Conservation (phyloP, 1,284 basidiomycete species). For the Trichosporon sp. region DNA sequence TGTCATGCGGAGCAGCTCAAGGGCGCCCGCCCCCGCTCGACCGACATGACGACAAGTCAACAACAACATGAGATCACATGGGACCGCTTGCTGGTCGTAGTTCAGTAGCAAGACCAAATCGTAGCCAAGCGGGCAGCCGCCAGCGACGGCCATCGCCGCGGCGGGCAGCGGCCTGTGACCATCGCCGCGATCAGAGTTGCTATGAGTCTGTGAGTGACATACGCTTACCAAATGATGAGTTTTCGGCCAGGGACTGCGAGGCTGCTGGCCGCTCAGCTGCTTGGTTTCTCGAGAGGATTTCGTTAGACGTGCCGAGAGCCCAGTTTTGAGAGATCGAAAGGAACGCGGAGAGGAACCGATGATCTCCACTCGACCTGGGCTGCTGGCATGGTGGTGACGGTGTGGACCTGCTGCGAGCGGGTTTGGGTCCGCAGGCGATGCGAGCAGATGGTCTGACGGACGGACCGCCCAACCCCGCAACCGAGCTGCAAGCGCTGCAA, state of each 20-base stretch:
- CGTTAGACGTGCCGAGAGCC: background rate
- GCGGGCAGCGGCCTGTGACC: background rate
- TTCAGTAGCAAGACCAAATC: background rate
- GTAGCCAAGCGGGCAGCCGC: background rate
- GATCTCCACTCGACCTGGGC: background rate
- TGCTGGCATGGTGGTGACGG: background rate
- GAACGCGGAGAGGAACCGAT: background rate
- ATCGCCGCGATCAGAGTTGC: background rate
- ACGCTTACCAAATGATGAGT: background rate
- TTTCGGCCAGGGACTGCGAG: background rate
- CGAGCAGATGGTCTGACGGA: no score
- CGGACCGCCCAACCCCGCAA: no score
- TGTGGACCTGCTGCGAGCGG: background rate
- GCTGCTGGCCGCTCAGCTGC: background rate
- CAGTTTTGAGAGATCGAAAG: background rate
- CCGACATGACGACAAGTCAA: background rate
- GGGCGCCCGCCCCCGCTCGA: background rate
- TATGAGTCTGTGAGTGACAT: background rate
- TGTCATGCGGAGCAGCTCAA: background rate
- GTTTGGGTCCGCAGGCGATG: background rate
- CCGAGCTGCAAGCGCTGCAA: background rate
- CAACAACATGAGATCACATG: background rate
- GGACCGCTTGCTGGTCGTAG: background rate
- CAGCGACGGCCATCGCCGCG: background rate
- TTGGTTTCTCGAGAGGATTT: background rate